Evolutionary conservation across 192 early-diverging fungal genomes (phyloP), one percentile per base, ranked within the genome.

Genomic region (Spizellomyces sp.): DNA sequence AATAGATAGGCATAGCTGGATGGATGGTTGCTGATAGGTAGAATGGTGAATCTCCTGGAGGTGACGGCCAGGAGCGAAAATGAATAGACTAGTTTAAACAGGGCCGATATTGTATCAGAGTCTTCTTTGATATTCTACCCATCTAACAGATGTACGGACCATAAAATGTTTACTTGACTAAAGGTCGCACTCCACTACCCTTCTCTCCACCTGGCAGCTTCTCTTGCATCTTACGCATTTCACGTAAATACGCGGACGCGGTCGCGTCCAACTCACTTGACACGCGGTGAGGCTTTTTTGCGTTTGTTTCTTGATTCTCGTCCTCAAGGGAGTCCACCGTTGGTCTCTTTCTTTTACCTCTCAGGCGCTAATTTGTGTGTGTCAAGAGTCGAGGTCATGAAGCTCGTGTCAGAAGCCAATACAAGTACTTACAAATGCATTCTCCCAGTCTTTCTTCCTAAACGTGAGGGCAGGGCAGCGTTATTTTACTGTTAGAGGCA

Each of bases 361-460:
- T 12, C 14, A 19, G 61, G 14, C 47, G 27, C 67, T 67, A 62
- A 5, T n/a, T 19, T 56, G 54, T 36, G 27, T 36, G 27, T 36
- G 27, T 36, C 27, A 36, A 36, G 27, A 36, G 27, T 36, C 27
- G 3, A 36, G 3, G 27, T 36, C 27, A 36, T 36, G 27, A 36
- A 36, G 27, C 1, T 36, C 27, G 27, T 36, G 27, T 36, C 27
- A 3, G 27, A 36, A 36, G 27, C 27, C 27, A 3, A 36, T 36
- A 36, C 27, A n/a, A 14, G 48, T 3, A 71, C 66, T 71, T 71
- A 71, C 62, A 45, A 68, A 64, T 5, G 69, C 14, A 19, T 62
- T 17, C 36, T 71, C 69, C 66, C 91, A 0, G 90, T 92, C 69
- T 81, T 89, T 21, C 87, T 91, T 69, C 84, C 94, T 50, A 93